Conservation (phyloP, 2,329 filamentous ascomycete species). For the Dactylonectria macrodidyma region DNA sequence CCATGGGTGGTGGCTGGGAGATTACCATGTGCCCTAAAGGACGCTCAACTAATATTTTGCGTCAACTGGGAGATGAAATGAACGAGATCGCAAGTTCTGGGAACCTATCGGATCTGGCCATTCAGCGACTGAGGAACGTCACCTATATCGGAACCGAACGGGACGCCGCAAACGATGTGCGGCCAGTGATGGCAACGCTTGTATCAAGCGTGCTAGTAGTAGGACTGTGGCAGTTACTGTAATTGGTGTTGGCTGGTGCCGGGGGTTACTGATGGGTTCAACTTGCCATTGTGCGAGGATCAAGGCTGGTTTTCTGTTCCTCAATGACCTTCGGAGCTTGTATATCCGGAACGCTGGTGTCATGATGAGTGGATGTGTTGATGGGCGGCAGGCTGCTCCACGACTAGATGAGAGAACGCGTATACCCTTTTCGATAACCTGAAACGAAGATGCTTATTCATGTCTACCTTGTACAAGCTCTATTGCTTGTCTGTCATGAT, state of each 20-base stretch:
- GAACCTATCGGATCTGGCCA: slow-evolving; percentile 52
- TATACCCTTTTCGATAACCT: slow-evolving; percentile 43
- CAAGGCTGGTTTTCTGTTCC: slow-evolving; percentile 37
- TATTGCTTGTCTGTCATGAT: slow-evolving; percentile 44
- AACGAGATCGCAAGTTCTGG: slow-evolving; percentile 62
- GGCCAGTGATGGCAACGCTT: slow-evolving; percentile 34
- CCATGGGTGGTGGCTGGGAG: slow-evolving; percentile 81
- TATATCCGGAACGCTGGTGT: background rate
- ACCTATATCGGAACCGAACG: slow-evolving; percentile 54
- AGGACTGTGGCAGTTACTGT: slow-evolving; percentile 38
- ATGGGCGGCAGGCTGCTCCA: slow-evolving; percentile 27
- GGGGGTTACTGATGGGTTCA: slow-evolving; percentile 6
- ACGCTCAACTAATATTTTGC: slow-evolving; percentile 72
- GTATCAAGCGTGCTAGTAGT: slow-evolving; percentile 28
- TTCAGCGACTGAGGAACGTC: slow-evolving; percentile 52
- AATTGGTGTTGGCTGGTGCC: slow-evolving; percentile 4
- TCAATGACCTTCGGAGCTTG: slow-evolving; percentile 16
- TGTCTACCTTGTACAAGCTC: slow-evolving; percentile 44
- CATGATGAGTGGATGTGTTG: slow-evolving; percentile 32
- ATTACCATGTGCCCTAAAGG: slow-evolving; percentile 82
- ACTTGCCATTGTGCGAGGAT: slow-evolving; percentile 27
- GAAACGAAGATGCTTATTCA: slow-evolving; percentile 45
- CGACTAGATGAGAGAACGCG: slow-evolving; percentile 36
- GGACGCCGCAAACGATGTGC: slow-evolving; percentile 42
- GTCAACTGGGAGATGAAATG: slow-evolving; percentile 65